Evolutionary conservation across 495 filamentous ascomycete species (phyloP).

Genomic region (Lasiosphaeria ovina): DNA sequence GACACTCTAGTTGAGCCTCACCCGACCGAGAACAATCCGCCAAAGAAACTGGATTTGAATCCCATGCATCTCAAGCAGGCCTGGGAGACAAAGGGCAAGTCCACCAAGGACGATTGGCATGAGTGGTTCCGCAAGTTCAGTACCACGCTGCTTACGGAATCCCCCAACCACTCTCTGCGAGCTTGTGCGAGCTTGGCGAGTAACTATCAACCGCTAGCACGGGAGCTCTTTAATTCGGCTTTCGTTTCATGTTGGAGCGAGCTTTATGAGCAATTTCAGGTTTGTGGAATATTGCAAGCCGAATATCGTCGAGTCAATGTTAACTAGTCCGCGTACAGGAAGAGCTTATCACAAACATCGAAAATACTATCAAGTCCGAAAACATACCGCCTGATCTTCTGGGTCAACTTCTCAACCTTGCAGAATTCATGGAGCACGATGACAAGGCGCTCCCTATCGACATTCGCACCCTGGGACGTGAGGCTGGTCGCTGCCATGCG

Average conservation of each 20-base stretch:
- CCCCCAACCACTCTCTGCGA: slow-evolving; percentile 87
- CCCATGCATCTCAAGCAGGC: slow-evolving; percentile 96
- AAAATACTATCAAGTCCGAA: slow-evolving; percentile 87
- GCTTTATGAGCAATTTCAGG: slow-evolving; percentile 82
- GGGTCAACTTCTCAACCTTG: slow-evolving; percentile 90
- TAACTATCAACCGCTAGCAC: slow-evolving; percentile 86
- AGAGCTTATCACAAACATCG: slow-evolving; percentile 90
- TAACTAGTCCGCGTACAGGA: slow-evolving; percentile 52
- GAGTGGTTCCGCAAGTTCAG: slow-evolving; percentile 98
- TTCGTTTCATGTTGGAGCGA: slow-evolving; percentile 99
- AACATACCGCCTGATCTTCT: slow-evolving; percentile 94
- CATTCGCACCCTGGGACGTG: slow-evolving; percentile 85
- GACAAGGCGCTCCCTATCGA: slow-evolving; percentile 98
- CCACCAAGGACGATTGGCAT: slow-evolving; percentile 96
- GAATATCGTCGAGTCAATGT: background rate
- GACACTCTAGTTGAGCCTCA: slow-evolving; percentile 73
- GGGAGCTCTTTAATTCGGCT: slow-evolving; percentile 93
- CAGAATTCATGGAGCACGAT: slow-evolving; percentile 99
- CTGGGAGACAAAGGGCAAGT: slow-evolving; percentile 94
- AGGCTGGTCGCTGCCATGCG: slow-evolving; percentile 92
- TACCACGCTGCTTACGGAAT: slow-evolving; percentile 91
- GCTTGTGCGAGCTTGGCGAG: slow-evolving; percentile 90
- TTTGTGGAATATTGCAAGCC: background rate
- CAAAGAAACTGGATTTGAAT: slow-evolving; percentile 93
- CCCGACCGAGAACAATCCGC: slow-evolving; percentile 71